phyloP scores from a whole-genome alignment of 495 filamentous ascomycete species.

The Lophiostoma macrostomum region DNA sequence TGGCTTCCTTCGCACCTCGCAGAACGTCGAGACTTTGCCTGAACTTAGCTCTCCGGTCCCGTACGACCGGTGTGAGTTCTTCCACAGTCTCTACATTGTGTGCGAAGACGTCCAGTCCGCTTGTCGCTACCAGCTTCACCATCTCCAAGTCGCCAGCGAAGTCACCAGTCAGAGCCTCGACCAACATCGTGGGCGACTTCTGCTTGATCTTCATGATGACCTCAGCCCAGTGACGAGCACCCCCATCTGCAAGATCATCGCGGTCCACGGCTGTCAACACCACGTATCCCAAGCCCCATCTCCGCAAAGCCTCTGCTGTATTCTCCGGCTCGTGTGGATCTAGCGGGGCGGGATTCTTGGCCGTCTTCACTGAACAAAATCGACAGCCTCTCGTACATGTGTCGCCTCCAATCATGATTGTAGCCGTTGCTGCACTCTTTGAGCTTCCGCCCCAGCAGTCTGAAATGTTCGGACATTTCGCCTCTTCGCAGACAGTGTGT shows the following conservation, averaged over 20 bases:
- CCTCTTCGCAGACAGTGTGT: conserved; percentile 97
- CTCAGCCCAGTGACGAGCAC: conserved; percentile 87
- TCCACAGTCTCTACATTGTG: conserved; percentile 98
- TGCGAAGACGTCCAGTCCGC: conserved; percentile 92
- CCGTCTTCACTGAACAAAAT: conserved; percentile 96
- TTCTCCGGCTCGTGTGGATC: conserved; percentile 97
- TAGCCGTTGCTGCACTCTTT: conserved; percentile 89
- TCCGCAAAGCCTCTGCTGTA: conserved; percentile 84
- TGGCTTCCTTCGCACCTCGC: conserved; percentile 72
- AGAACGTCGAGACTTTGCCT: conserved; percentile 79
- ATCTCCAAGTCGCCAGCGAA: conserved; percentile 78
- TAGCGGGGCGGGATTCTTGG: conserved; percentile 69
- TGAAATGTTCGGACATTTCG: conserved; percentile 92
- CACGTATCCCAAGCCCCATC: conserved; percentile 95
- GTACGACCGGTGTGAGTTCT: conserved; percentile 79
- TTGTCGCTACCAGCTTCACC: conserved; percentile 75
- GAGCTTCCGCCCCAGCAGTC: conserved; percentile 93
- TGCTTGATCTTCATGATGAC: conserved; percentile 91
- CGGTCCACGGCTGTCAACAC: conserved; percentile 91
- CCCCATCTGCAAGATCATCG: conserved; percentile 86
- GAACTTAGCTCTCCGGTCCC: conserved; percentile 88
- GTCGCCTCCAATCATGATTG: conserved; percentile 99
- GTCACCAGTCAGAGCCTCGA: conserved; percentile 94
- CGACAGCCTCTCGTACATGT: conserved; percentile 96
- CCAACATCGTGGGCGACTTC: conserved; percentile 79